Percentiles rank a stretch among this genome's conserved stretches.
Conservation (phyloP, 2,329 filamentous ascomycete species). For the Scedosporium minutisporum region DNA sequence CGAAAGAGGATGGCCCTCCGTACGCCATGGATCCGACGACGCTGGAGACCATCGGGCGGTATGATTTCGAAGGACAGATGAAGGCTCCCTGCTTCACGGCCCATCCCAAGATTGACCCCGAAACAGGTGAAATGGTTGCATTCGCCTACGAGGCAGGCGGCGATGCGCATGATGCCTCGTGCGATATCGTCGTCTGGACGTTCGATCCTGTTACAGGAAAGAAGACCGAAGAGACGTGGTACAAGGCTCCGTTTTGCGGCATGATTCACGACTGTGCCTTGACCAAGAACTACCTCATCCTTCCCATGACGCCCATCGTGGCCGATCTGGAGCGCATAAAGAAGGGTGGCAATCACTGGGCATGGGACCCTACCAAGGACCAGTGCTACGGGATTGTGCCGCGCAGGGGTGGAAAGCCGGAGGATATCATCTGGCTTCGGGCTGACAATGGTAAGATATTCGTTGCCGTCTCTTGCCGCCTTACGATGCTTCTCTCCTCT, state of each 20-base stretch:
- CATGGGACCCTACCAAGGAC: slow-evolving; percentile 43
- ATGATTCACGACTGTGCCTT: slow-evolving; percentile 43
- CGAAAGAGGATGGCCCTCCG: slow-evolving; percentile 44
- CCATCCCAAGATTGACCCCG: slow-evolving; percentile 42
- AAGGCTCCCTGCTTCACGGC: slow-evolving; percentile 37
- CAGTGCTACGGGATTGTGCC: slow-evolving; percentile 46
- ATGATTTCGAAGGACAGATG: slow-evolving; percentile 43
- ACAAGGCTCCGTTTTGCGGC: slow-evolving; percentile 38
- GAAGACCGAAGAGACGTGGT: slow-evolving; percentile 37
- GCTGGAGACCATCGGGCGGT: slow-evolving; percentile 37
- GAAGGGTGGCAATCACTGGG: slow-evolving; percentile 38
- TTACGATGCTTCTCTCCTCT: background rate
- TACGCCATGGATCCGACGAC: slow-evolving; percentile 40
- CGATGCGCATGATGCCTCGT: slow-evolving; percentile 29
- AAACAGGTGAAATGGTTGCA: slow-evolving; percentile 40
- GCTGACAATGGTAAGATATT: slow-evolving; percentile 37
- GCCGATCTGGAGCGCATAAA: slow-evolving; percentile 32
- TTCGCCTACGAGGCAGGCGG: slow-evolving; percentile 40
- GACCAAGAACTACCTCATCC: slow-evolving; percentile 35
- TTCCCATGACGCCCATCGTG: slow-evolving; percentile 39
- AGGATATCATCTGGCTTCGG: slow-evolving; percentile 43
- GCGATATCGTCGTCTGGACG: slow-evolving; percentile 36
- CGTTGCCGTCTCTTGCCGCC: background rate
- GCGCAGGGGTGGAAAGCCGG: slow-evolving; percentile 35
- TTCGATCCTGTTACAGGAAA: slow-evolving; percentile 25